A percentile compares a stretch with the other conserved stretches of the same genome.
These are phyloP conservation scores for Backusella australiensis DNA, from an alignment of 192 early-diverging fungal genomes.

Conservation along the genomic window DNA sequence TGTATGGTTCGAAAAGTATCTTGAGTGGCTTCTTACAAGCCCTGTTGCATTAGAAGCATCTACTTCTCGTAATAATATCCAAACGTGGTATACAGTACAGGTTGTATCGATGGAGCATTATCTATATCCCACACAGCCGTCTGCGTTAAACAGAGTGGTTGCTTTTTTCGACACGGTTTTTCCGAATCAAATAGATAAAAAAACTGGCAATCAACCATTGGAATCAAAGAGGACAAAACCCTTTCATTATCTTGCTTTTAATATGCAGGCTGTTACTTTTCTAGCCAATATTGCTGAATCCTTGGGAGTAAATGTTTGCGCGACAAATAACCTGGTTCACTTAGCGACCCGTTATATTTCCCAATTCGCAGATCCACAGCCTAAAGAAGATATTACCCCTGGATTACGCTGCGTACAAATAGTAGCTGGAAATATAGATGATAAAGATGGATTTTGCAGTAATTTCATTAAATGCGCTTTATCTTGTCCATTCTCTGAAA, in stretches of 20 bases:
- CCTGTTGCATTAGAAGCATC: conserved; percentile 22
- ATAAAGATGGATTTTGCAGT: conserved; percentile 11
- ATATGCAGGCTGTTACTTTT: conserved; percentile 33
- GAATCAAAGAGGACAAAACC: conserved; percentile 32
- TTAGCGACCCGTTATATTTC: conserved; percentile 22
- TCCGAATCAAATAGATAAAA: conserved; percentile 18
- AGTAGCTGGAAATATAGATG: background rate
- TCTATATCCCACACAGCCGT: background rate
- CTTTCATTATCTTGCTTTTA: conserved; percentile 38
- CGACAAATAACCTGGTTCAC: conserved; percentile 10
- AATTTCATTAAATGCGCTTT: background rate
- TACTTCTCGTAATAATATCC: conserved; percentile 29
- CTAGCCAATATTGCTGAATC: conserved; percentile 7
- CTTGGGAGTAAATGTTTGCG: background rate
- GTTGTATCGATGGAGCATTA: conserved; percentile 27
- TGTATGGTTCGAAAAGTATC: conserved; percentile 29
- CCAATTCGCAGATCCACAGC: conserved; percentile 1
- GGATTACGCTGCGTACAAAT: conserved; percentile 20
- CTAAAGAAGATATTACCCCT: conserved; percentile 20
- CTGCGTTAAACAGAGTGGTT: background rate
- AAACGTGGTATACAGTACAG: conserved; percentile 35
- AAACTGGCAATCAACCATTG: conserved; percentile 35
- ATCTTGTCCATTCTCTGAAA: conserved; percentile 6
- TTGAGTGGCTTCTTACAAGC: conserved; percentile 30
- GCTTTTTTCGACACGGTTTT: conserved; percentile 14